Evolutionary conservation across 2,329 filamentous ascomycete genomes (phyloP).

Genomic region (Diplodia corticola): DNA sequence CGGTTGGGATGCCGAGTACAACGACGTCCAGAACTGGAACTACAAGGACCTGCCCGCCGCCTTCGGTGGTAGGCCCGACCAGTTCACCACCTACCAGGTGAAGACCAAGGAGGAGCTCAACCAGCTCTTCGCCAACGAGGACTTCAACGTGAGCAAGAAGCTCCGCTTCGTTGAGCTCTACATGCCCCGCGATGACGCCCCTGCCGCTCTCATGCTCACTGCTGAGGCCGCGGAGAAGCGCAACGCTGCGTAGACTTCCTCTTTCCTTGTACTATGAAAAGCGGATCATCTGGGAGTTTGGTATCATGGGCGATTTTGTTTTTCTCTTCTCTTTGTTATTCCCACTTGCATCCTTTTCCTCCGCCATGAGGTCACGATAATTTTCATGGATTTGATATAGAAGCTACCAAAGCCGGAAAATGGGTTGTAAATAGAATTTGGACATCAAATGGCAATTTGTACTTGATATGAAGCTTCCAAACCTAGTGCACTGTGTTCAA

Average conservation of each 20-base stretch:
- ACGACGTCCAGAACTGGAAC: slow-evolving; percentile 76
- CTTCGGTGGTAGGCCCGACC: slow-evolving; percentile 63
- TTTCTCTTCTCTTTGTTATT: slow-evolving; percentile 13
- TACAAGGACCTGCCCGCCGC: slow-evolving; percentile 67
- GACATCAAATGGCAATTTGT: slow-evolving; percentile 6
- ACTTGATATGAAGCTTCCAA: not conserved
- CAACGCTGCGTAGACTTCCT: slow-evolving; percentile 50
- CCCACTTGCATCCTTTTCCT: slow-evolving; percentile 1
- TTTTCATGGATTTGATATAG: slow-evolving; percentile 12
- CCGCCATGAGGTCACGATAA: slow-evolving; percentile 8
- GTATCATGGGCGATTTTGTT: not conserved
- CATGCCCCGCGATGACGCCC: slow-evolving; percentile 78
- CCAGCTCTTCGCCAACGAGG: slow-evolving; percentile 61
- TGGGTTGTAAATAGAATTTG: slow-evolving; percentile 14
- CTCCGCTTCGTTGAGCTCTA: slow-evolving; percentile 78
- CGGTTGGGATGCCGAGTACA: slow-evolving; percentile 76
- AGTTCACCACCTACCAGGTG: slow-evolving; percentile 64
- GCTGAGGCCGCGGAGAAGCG: slow-evolving; percentile 69
- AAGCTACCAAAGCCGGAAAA: slow-evolving; percentile 16
- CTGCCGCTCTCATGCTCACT: slow-evolving; percentile 66
- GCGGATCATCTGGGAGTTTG: slow-evolving; percentile 11
- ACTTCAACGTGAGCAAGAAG: slow-evolving; percentile 55
- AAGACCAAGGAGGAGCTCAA: slow-evolving; percentile 70
- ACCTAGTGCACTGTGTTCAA: not conserved
- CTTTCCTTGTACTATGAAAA: slow-evolving; percentile 6